Evolutionary conservation across 2,329 filamentous ascomycete species (phyloP).

Genomic region (Colletotrichum brevisporum): DNA sequence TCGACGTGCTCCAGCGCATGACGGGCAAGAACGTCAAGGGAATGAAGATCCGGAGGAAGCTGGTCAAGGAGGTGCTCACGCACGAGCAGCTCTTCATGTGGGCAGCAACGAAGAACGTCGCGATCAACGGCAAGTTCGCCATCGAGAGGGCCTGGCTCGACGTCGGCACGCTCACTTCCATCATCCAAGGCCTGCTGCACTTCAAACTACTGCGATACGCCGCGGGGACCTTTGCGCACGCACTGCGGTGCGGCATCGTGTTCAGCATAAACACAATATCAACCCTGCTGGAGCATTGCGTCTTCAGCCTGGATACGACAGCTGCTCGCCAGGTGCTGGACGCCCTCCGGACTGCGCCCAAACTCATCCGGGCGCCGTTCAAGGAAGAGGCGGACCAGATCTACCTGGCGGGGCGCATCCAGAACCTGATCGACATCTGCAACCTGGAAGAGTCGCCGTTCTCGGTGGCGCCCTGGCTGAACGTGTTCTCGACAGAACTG

Average conservation of each 20-base stretch:
- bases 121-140: slow-evolving; percentile 51
- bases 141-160: slow-evolving; percentile 58
- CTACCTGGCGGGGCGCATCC: slow-evolving; percentile 23
- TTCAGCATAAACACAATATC: slow-evolving; percentile 51
- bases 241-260: slow-evolving; percentile 52
- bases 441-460: not conserved
- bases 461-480: slow-evolving; percentile 9
- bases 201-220: slow-evolving; percentile 62
- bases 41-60: slow-evolving; percentile 54
- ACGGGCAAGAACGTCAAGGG: slow-evolving; percentile 59
- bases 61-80: slow-evolving; percentile 49
- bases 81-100: slow-evolving; percentile 48
- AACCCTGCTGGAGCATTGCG: slow-evolving; percentile 58
- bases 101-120: slow-evolving; percentile 45
- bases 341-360: slow-evolving; percentile 2
- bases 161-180: slow-evolving; percentile 57
- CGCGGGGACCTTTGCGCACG: slow-evolving; percentile 56
- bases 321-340: slow-evolving; percentile 10
- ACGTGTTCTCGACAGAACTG: not conserved
- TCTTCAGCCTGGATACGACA: slow-evolving; percentile 44
- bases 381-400: not conserved
- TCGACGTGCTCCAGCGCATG: slow-evolving; percentile 61
- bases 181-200: slow-evolving; percentile 64
- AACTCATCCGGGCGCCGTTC: not conserved
- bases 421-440: slow-evolving; percentile 30